Evolutionary conservation across 2,329 filamentous ascomycete species (phyloP), one percentile per base, ranked within the genome.

Genomic region (Cercospora janseana): DNA sequence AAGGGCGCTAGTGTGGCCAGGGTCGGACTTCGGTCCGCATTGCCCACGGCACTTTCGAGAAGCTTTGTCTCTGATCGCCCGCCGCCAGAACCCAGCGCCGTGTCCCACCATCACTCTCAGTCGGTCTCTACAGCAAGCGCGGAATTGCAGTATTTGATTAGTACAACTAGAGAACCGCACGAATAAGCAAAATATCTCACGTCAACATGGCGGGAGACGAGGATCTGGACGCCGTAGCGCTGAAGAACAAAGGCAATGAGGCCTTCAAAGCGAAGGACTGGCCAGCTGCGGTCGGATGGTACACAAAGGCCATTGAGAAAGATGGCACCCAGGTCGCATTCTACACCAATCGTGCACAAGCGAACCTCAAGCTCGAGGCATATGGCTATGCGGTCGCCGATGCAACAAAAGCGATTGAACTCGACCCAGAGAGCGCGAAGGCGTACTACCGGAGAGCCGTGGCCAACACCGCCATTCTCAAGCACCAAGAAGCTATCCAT

Each of bases 181-280:
- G n/a, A n/a, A n/a, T n/a, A n/a, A n/a, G n/a, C n/a, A n/a, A n/a
- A n/a, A n/a, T n/a, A n/a, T n/a, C n/a, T n/a, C n/a, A n/a, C n/a
- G n/a, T n/a, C n/a, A n/a, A n/a, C 54, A 66, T 65, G 60, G 57
- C 58, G 32, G 52, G 48, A 34, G 63, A 63, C 16, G 52, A 58
- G 41, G 50, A 46, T 24, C 42, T 41, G 69, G 82, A 87, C 70
- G 92, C 92, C 45, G 80, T 83, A 60, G 86, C 85, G 66, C 77
- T 95, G 62, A 98, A 98, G 76, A 86, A 94, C 71, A 81, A 94
- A 71, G 93, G 93, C 69, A 98, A 98, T 73, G 87, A 91, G 66
- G 90, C 90, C 46, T 97, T 97, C 72, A 82, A 84, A 49, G 77
- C 83, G 24, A 89, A 95, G 65, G 87, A 97, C 75, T 98, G 88